Conservation (phyloP, 2,329 filamentous ascomycete genomes). For the Microthyrium microscopicum region DNA sequence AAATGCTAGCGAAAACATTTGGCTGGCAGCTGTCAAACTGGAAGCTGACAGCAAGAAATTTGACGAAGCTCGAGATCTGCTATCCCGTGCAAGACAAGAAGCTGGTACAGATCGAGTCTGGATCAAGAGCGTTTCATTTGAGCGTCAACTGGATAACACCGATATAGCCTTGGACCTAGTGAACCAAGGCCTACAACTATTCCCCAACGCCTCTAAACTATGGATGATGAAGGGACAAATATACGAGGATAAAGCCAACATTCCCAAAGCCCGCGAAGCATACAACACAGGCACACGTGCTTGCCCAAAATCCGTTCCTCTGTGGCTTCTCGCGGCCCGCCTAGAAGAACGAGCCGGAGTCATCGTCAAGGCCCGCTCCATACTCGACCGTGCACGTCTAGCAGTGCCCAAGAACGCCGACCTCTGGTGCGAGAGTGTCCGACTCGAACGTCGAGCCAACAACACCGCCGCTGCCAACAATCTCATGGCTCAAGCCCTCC, state of each 20-base stretch:
- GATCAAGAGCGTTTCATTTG: slow-evolving; percentile 91
- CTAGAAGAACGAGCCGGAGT: slow-evolving; percentile 75
- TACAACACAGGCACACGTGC: slow-evolving; percentile 79
- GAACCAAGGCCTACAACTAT: slow-evolving; percentile 70
- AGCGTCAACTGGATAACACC: slow-evolving; percentile 63
- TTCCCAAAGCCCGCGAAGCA: slow-evolving; percentile 74
- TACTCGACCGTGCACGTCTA: slow-evolving; percentile 79
- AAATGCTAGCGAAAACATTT: slow-evolving; percentile 93
- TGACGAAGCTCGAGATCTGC: slow-evolving; percentile 64
- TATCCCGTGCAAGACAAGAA: slow-evolving; percentile 68
- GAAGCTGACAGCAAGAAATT: slow-evolving; percentile 79
- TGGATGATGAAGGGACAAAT: slow-evolving; percentile 99
- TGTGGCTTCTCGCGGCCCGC: slow-evolving; percentile 80
- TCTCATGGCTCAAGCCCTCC: slow-evolving; percentile 82
- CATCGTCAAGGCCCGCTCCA: slow-evolving; percentile 79
- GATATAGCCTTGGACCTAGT: slow-evolving; percentile 76
- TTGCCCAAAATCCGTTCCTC: slow-evolving; percentile 63
- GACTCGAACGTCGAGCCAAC: slow-evolving; percentile 74
- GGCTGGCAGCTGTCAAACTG: slow-evolving; percentile 88
- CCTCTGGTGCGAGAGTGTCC: slow-evolving; percentile 86
- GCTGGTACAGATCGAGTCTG: slow-evolving; percentile 92
- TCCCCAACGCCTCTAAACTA: slow-evolving; percentile 71
- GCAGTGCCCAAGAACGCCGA: slow-evolving; percentile 71
- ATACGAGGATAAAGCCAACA: slow-evolving; percentile 61
- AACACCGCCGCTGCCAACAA: slow-evolving; percentile 74